Evolutionary conservation across 371 early-diverging fungal genomes (phyloP), one percentile per base, ranked within the genome.

Genomic region (Thermomucor indicae-seudaticae): DNA sequence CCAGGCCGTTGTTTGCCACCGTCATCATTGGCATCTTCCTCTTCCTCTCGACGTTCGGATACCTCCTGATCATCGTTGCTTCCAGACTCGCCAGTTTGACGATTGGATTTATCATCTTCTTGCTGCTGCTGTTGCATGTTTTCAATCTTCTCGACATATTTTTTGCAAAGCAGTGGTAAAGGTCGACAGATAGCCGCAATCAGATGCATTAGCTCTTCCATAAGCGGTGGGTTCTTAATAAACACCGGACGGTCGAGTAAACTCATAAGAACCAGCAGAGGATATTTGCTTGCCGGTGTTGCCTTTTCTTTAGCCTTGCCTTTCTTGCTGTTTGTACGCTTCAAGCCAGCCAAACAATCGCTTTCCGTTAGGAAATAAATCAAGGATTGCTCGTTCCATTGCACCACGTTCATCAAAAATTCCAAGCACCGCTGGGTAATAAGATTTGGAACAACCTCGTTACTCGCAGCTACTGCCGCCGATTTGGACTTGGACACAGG

Each of bases 161-260:
- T 74, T 57, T 80, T 81, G 31, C 74, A 74, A 14, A 84, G 59
- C 2, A 74, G 48, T 2, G 84, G 71, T 65, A 92, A 73, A 12
- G 88, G 88, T 40, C 85, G 81, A 37, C 88, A 83, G 55, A 90
- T 83, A 0, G 80, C 71, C 7, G 89, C 73, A 12, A 97, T 64
- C n/a, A 95, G 60, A 43, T 89, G 85, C 89, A 94, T 92, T 37
- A 95, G 55, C 46, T 88, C 86, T 61, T 96, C 98, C 78, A 96
- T 86, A 32, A 97, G 57, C 2, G 74, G 57, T 1, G 86, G 60
- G 58, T 91, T 91, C 16, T 85, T 58, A 34, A 89, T 72, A 62
- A 90, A 92, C 31, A 78, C 78, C 12, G 89, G 89, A 22, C 89
- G 82, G 55, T 92, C 95, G 42, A 97, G 65, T 45, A 96, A 75